Percentiles rank a stretch among this genome's conserved stretches.
These are phyloP conservation scores for Geotrichum histeridarum DNA, from an alignment of 1,139 yeast species.

Conservation along the genomic window DNA sequence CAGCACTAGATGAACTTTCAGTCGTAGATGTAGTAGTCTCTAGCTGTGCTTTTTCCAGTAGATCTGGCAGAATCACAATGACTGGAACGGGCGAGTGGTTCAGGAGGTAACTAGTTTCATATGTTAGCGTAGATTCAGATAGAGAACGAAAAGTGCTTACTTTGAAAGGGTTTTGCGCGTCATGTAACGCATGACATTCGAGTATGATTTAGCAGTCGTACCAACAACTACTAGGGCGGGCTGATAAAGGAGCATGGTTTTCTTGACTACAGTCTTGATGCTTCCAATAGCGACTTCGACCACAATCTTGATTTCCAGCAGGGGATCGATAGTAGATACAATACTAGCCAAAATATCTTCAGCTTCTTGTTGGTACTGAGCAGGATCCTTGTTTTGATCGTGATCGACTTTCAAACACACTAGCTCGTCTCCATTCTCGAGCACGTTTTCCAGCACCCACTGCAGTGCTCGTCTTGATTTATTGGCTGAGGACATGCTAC, in stretches of 20 bases:
- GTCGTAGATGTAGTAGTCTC: background rate
- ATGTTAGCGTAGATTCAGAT: background rate
- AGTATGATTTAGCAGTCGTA: constrained; percentile 25
- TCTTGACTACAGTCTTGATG: constrained; percentile 29
- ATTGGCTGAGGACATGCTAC: constrained; percentile 12
- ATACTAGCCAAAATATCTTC: constrained; percentile 22
- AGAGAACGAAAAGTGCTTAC: background rate
- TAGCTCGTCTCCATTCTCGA: constrained; percentile 32
- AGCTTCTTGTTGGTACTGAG: constrained; percentile 25
- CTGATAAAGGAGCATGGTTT: constrained; percentile 29
- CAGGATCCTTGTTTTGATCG: constrained; percentile 7
- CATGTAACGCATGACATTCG: constrained; percentile 25
- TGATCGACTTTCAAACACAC: constrained; percentile 27
- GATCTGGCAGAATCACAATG: constrained; percentile 20
- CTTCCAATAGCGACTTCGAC: constrained; percentile 31
- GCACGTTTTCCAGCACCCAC: constrained; percentile 27
- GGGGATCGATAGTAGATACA: constrained; percentile 21
- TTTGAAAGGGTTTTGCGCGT: constrained; percentile 22
- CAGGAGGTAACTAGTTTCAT: constrained; percentile 24
- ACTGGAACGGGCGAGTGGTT: constrained; percentile 32
- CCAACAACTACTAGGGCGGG: constrained; percentile 31
- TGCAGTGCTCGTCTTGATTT: constrained; percentile 24
- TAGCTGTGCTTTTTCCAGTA: background rate
- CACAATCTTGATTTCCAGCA: constrained; percentile 25
- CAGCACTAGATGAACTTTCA: background rate